Evolutionary conservation across 495 filamentous ascomycete species (phyloP).

Genomic region (Tuber calosporum): DNA sequence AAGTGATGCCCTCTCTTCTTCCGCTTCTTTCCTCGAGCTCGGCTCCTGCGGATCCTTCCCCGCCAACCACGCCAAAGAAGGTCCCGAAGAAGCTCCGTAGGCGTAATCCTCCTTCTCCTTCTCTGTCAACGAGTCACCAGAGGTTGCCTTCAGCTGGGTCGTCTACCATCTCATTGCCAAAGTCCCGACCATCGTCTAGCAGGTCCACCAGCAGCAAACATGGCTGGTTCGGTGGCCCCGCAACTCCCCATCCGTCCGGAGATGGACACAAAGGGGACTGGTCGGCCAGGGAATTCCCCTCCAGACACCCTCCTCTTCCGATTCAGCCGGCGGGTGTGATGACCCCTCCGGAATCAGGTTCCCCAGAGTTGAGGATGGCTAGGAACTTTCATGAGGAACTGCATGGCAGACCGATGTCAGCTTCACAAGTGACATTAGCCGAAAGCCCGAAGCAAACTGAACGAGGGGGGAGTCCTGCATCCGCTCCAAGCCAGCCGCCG

Average conservation of each 20-base stretch:
- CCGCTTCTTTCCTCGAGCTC: conserved; percentile 21
- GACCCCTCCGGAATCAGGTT: conserved; percentile 26
- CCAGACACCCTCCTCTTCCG: conserved; percentile 19
- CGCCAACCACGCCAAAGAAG: conserved; percentile 29
- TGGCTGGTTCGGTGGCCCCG: conserved; percentile 28
- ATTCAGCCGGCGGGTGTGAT: conserved; percentile 12
- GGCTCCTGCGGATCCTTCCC: conserved; percentile 4
- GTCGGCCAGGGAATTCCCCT: conserved; percentile 22
- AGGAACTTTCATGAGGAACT: conserved; percentile 13
- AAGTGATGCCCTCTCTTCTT: conserved; percentile 26
- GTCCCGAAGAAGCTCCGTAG: conserved; percentile 34
- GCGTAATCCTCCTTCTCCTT: conserved; percentile 36
- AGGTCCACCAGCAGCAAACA: conserved; percentile 17
- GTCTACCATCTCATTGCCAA: conserved; percentile 34
- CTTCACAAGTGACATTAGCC: conserved; percentile 11
- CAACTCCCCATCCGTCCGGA: conserved; percentile 19
- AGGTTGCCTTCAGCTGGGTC: conserved; percentile 36
- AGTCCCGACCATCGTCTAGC: conserved; percentile 32
- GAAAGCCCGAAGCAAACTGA: background rate
- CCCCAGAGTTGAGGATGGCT: conserved; percentile 22
- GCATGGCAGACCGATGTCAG: conserved; percentile 11
- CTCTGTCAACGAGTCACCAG: conserved; percentile 31
- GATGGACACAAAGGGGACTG: conserved; percentile 18
- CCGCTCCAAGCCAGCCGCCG: conserved; percentile 16
- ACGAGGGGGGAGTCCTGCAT: background rate